Evolutionary conservation across 1,284 basidiomycete species (phyloP).

Genomic region (Athelia psychrophila): DNA sequence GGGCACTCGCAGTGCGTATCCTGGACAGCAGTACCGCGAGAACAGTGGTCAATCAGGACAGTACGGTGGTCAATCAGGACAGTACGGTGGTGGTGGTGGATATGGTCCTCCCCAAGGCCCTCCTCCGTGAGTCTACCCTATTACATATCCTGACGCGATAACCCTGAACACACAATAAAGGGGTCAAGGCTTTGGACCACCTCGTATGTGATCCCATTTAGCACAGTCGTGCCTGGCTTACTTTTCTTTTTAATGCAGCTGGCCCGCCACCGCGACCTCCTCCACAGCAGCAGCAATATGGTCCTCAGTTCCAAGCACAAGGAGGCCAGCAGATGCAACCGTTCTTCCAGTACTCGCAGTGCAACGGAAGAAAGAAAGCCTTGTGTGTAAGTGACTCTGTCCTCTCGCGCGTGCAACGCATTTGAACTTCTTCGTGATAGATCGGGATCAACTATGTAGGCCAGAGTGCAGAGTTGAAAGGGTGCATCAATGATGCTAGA

Average conservation of each 20-base stretch:
- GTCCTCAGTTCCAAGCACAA: slow-evolving; percentile 54
- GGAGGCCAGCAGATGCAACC: slow-evolving; percentile 50
- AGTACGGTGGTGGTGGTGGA: slow-evolving; percentile 20
- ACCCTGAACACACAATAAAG: background rate
- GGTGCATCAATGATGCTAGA: slow-evolving; percentile 87
- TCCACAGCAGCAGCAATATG: slow-evolving; percentile 62
- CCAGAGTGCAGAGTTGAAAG: slow-evolving; percentile 58
- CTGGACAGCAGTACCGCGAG: slow-evolving; percentile 36
- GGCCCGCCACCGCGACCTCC: slow-evolving; percentile 56
- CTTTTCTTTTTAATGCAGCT: slow-evolving; percentile 17
- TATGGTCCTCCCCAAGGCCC: slow-evolving; percentile 10
- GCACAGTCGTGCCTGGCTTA: slow-evolving; percentile 7
- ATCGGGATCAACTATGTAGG: slow-evolving; percentile 85
- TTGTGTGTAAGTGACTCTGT: slow-evolving; percentile 54
- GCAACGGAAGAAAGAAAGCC: slow-evolving; percentile 78
- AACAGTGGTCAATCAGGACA: slow-evolving; percentile 16
- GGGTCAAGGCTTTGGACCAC: slow-evolving; percentile 12
- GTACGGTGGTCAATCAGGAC: slow-evolving; percentile 34
- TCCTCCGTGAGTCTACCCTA: slow-evolving; percentile 1
- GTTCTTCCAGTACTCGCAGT: slow-evolving; percentile 85
- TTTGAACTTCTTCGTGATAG: slow-evolving; percentile 29
- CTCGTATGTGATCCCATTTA: slow-evolving; percentile 32
- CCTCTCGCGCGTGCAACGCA: background rate
- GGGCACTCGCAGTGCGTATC: slow-evolving; percentile 26
- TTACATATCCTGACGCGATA: background rate